Evolutionary conservation across 2,329 filamentous ascomycete genomes (phyloP).

Genomic region (Fusarium stilboides): DNA sequence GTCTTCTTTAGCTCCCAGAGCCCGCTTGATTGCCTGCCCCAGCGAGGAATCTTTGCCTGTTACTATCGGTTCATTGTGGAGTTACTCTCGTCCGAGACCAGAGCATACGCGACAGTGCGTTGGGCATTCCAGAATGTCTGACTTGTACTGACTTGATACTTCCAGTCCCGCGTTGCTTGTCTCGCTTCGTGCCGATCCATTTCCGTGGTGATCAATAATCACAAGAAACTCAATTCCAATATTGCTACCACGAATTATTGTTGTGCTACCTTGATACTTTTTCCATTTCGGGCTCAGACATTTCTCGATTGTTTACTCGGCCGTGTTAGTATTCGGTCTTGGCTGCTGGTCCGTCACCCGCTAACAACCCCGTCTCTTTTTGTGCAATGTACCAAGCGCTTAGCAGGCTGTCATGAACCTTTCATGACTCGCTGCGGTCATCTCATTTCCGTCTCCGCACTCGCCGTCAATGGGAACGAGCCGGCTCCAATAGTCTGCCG

Average conservation of each 20-base stretch:
- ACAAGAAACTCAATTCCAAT: background rate
- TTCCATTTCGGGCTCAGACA: conserved; percentile 3
- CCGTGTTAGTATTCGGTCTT: conserved; percentile 37
- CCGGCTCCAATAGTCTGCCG: conserved; percentile 36
- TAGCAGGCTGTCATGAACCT: conserved; percentile 37
- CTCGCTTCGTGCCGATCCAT: conserved; percentile 39
- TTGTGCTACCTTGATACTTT: background rate
- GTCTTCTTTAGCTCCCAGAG: conserved; percentile 8
- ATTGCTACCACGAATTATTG: background rate
- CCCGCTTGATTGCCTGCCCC: conserved; percentile 6
- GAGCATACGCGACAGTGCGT: conserved; percentile 1
- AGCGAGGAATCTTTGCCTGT: conserved; percentile 1
- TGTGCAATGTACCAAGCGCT: conserved; percentile 35
- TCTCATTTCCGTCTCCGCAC: conserved; percentile 42
- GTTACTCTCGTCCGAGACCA: conserved; percentile 24
- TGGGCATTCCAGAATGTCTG: conserved; percentile 29
- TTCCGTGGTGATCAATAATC: conserved; percentile 7
- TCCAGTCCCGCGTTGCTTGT: conserved; percentile 6
- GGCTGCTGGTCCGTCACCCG: conserved; percentile 33
- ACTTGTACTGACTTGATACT: background rate
- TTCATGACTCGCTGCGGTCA: conserved; percentile 43
- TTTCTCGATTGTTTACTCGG: conserved; percentile 14
- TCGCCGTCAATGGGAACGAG: conserved; percentile 22
- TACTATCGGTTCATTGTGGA: conserved; percentile 39
- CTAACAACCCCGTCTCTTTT: conserved; percentile 31